Percentiles rank a stretch among this genome's conserved stretches.
Conservation (phyloP, 2,329 filamentous ascomycete species). For the Aureobasidium musti region DNA sequence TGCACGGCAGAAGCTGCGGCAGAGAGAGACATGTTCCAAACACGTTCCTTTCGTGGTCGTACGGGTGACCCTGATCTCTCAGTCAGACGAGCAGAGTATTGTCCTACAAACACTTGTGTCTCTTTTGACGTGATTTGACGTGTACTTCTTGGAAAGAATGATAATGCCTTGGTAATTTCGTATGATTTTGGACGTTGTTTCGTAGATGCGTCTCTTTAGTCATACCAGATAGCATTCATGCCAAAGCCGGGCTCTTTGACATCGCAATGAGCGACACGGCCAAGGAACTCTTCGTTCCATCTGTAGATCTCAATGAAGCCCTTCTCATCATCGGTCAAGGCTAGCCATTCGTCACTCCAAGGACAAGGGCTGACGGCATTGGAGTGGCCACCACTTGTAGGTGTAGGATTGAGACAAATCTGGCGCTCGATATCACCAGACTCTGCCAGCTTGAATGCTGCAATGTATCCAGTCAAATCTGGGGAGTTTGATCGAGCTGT, state of each 20-base stretch:
- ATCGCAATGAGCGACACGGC: constrained; percentile 72
- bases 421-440: constrained; percentile 73
- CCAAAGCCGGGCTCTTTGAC: constrained; percentile 87
- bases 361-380: constrained; percentile 84
- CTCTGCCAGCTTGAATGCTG: constrained; percentile 71
- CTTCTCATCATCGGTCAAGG: constrained; percentile 83
- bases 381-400: constrained; percentile 83
- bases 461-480: constrained; percentile 77
- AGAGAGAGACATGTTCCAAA: constrained; percentile 4
- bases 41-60: background rate
- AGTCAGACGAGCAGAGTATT: background rate
- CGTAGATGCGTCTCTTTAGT: constrained; percentile 49
- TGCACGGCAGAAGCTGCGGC: constrained; percentile 15
- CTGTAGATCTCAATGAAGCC: constrained; percentile 86
- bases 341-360: constrained; percentile 87
- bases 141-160: background rate
- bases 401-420: constrained; percentile 79
- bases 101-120: too few relatives aligned
- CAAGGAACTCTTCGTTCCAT: constrained; percentile 79
- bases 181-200: background rate
- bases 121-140: too few relatives aligned
- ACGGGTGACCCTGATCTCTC: background rate
- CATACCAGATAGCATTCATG: constrained; percentile 97
- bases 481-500: constrained; percentile 77
- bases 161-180: too few relatives aligned